Evolutionary conservation across 768 basidiomycete genomes (phyloP).

Genomic region (Clitopilus passeckerianus): DNA sequence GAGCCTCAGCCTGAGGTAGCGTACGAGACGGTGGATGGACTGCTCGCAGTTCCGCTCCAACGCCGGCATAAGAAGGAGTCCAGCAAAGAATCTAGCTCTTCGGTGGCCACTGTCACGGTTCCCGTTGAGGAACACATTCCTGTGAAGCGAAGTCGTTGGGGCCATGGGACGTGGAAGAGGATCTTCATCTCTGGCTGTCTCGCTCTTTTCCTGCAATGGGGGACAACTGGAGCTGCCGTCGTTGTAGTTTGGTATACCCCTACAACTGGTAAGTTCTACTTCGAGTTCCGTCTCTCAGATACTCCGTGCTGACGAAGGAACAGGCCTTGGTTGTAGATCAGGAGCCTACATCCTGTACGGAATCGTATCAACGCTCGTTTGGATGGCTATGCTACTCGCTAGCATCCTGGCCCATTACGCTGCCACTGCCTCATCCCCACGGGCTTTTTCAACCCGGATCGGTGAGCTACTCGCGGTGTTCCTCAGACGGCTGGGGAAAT

Average conservation of each 20-base stretch:
- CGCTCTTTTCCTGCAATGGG: slow-evolving; percentile 19
- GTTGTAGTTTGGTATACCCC: slow-evolving; percentile 16
- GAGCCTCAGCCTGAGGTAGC: not conserved
- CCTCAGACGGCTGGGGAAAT: slow-evolving; percentile 16
- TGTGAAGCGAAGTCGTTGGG: slow-evolving; percentile 1
- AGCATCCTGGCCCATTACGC: slow-evolving; percentile 18
- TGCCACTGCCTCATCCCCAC: slow-evolving; percentile 10
- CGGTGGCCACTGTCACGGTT: not conserved
- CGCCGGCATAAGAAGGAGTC: not conserved
- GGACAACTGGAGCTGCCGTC: slow-evolving; percentile 18
- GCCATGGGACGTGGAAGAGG: slow-evolving; percentile 6
- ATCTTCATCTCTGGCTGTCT: slow-evolving; percentile 8
- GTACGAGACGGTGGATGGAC: not conserved
- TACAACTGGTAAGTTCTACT: slow-evolving; percentile 13
- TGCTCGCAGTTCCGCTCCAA: not conserved
- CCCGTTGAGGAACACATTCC: not conserved
- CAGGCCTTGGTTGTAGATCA: slow-evolving; percentile 17
- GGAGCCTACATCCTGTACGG: slow-evolving; percentile 19
- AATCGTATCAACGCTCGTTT: slow-evolving; percentile 14
- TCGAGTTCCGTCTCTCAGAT: not conserved
- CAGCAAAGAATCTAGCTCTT: not conserved
- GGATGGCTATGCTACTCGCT: slow-evolving; percentile 16
- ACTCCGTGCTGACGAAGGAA: not conserved
- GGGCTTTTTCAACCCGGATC: slow-evolving; percentile 6
- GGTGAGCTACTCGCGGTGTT: slow-evolving; percentile 13